Base-by-base conservation (phyloP, 2,329 filamentous ascomycete genomes). In the Tympanopsis confertula region DNA sequence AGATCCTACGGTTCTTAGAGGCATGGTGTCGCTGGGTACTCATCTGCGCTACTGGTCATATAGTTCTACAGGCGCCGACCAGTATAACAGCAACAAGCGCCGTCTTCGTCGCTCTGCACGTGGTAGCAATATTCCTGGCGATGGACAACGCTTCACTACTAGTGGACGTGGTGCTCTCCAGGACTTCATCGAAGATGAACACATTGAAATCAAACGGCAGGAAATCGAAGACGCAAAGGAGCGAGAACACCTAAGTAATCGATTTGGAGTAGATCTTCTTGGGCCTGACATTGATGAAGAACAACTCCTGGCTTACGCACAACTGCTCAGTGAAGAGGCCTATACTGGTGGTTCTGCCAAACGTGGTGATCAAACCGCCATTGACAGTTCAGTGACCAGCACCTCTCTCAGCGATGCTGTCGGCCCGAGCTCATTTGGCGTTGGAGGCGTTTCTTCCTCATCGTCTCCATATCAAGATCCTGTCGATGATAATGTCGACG, bases 41-140 rank as follows among this genome's bases (percentile, higher is more conserved):
- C 83, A 89, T 50, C 62, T 98, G 14, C 82, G 86, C 12, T 96
- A 87, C 56, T 98, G 91, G 91, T 80, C 84, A 3, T 96, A 93
- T 54, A 93, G 85, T 55, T 89, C 87, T n/a, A 71, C 72, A 18
- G 71, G 71, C 7, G 81, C 81, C 1, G 79, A 82, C 49, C 78
- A 86, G 42, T 76, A 81, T 42, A 74, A 81, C 37, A 78, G 78
- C 39, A 83, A 74, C 44, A 94, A 93, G 58, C 82, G 87, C n/a
- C 79, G 78, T 5, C 62, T 81, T 13, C 80, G 86, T 26, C 79
- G 86, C 41, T 73, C 77, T 1, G 78, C 74, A 7, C 12, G 15
- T 10, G 30, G 30, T 17, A 17, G 30, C 30, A 33, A 33, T 18
- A 15, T 17, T 18, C 7, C 30, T 41, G 53, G 66, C 4, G 68